Evolutionary conservation across 106 monocot genomes (phyloP).

Genomic region (Allium sativum): DNA sequence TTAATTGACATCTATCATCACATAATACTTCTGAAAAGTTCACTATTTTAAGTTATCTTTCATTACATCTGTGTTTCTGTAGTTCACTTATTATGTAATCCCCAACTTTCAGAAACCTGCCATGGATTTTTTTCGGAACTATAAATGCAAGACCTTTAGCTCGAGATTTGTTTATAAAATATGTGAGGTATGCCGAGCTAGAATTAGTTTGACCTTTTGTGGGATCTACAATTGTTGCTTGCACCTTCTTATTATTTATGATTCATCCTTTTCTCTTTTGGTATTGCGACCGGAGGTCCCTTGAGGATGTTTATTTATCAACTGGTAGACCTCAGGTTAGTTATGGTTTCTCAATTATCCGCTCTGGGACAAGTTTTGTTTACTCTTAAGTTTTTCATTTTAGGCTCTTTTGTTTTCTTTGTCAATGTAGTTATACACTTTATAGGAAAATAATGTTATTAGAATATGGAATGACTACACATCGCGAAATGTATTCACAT

Average conservation of each 20-base stretch:
- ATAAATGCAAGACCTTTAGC: constrained; percentile 86
- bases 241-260: neutral
- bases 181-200: constrained; percentile 51
- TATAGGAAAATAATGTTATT: too few relatives aligned
- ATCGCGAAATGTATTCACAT: too few relatives aligned
- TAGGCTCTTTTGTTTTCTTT: neutral
- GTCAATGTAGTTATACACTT: too few relatives aligned
- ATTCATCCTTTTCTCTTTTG: constrained; percentile 20
- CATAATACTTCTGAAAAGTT: too few relatives aligned
- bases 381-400: neutral
- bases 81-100: neutral
- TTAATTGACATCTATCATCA: too few relatives aligned
- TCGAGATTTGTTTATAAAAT: constrained; percentile 82
- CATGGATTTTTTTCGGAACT: constrained; percentile 73
- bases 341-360: neutral
- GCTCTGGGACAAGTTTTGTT: neutral
- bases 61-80: neutral
- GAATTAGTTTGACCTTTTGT: neutral
- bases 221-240: too few relatives aligned
- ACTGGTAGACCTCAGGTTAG: constrained; percentile 75
- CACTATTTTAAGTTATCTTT: too few relatives aligned
- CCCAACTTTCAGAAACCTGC: constrained; percentile 38
- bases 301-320: constrained; percentile 91
- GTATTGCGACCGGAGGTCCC: constrained; percentile 66
- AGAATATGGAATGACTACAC: neutral